Conservation (phyloP, 176 grass and related monocot genomes). For the Urochloa ruziziensis region DNA sequence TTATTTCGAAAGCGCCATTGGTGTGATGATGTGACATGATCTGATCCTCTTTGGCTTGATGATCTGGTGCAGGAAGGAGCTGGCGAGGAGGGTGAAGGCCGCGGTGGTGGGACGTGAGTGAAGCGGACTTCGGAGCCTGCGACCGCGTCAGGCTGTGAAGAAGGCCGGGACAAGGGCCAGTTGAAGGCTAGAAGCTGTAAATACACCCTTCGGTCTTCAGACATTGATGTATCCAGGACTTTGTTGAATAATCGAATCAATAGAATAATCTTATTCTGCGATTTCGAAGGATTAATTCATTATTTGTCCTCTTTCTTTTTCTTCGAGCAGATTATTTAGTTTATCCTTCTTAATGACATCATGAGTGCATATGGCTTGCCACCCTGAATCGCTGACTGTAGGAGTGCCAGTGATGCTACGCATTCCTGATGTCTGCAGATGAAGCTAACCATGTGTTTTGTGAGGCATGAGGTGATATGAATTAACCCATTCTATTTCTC, state of each 20-base stretch:
- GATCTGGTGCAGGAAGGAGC: slow-evolving; percentile 58
- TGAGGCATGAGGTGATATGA: no score
- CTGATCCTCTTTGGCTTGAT: not conserved
- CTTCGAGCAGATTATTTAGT: no score
- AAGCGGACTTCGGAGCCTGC: not conserved
- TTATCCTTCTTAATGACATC: no score
- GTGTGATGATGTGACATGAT: not conserved
- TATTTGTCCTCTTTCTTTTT: no score
- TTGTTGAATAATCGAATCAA: slow-evolving; percentile 12
- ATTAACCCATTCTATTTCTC: no score
- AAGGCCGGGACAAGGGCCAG: slow-evolving; percentile 1
- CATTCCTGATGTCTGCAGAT: no score
- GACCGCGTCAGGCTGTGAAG: not conserved
- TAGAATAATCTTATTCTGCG: not conserved
- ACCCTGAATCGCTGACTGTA: no score
- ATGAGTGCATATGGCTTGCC: no score
- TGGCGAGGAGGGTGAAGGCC: slow-evolving; percentile 63
- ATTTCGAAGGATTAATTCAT: not conserved
- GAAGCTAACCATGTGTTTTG: no score
- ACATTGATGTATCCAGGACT: slow-evolving; percentile 23
- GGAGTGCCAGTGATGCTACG: no score
- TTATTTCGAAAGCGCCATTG: not conserved
- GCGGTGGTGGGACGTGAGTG: slow-evolving; percentile 39
- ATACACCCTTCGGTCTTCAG: slow-evolving; percentile 30
- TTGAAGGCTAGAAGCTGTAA: slow-evolving; percentile 28